Conservation (phyloP, 2,329 filamentous ascomycete genomes). For the Aspergillus pseudonomiae region DNA sequence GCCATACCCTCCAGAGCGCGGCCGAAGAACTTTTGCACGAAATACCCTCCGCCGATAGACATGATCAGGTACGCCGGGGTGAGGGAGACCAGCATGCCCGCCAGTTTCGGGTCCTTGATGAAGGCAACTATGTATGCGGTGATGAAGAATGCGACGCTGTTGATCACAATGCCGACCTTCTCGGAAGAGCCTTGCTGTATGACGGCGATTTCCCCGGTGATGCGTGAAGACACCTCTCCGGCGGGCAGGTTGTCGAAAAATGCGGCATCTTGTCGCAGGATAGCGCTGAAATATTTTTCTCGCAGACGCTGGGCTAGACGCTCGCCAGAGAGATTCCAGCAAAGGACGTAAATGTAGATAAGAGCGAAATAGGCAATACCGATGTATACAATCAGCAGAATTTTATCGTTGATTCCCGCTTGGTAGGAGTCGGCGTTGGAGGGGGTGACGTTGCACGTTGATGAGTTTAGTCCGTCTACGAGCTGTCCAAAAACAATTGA, state of each 20-base stretch:
- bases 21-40: conserved; percentile 53
- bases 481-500: conserved; percentile 44
- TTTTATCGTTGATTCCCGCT: conserved; percentile 51
- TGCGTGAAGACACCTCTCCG: conserved; percentile 64
- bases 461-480: conserved; percentile 41
- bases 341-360: conserved; percentile 66
- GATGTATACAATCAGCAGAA: conserved; percentile 65
- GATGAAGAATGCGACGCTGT: conserved; percentile 59
- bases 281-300: conserved; percentile 61
- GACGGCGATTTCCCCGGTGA: conserved; percentile 67
- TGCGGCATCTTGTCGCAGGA: conserved; percentile 64
- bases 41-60: conserved; percentile 58
- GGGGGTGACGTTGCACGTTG: conserved; percentile 23
- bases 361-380: conserved; percentile 64
- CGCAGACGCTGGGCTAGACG: conserved; percentile 66
- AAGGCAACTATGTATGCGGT: conserved; percentile 70
- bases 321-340: conserved; percentile 66
- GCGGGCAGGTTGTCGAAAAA: conserved; percentile 67
- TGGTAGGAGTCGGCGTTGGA: conserved; percentile 24
- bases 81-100: conserved; percentile 65
- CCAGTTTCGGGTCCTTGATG: conserved; percentile 63
- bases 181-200: conserved; percentile 71
- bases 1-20: conserved; percentile 58
- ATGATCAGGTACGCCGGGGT: conserved; percentile 66
- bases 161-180: conserved; percentile 62